Base-by-base conservation (phyloP, 83 land plant species). In the Diphasiastrum complanatum region DNA sequence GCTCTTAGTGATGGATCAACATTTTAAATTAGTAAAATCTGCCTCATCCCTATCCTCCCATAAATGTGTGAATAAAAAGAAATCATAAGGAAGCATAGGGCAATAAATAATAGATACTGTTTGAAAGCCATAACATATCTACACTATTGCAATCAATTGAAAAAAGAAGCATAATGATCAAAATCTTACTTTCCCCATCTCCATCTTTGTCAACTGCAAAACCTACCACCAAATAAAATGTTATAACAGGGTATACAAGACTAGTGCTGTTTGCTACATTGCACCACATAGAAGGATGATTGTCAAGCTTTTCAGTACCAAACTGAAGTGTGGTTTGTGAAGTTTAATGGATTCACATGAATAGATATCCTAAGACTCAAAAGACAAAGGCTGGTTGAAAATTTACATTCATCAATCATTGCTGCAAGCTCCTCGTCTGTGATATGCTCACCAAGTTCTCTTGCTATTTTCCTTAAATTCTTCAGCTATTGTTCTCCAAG, bases 371-470 rank as follows among this genome's bases (percentile, higher is more conserved):
- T 4, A 14, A 45, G 22, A 61, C 3, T 16, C 2, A 45, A 26
- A 12, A 33, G 26, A 8, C 4, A 3, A 2, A 40, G 25, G 10
- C 22, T 2, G 43, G 14, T 4, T 4, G 34, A 22, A 35, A 38
- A 45, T 32, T 62, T 56, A 74, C 77, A 68, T 54, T 74, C 77
- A 38, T 61, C 66, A 25, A 74, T 74, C 73, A 68, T 74, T 19
- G 77, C 67, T 11, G 48, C 76, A 4, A 72, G 70, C 40, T 66
- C 65, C 38, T 73, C 76, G 33, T 72, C 76, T 48, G 71, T 66
- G 18, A 66, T 66, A 23, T 51, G 64, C 32, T 66, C 76, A 10
- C 70, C 75, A 14, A 72, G 56, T 10, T 74, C 77, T 64, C 73
- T 54, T 16, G 77, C 66, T 2, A 74, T 33, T 53, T 72, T 72